These are phyloP conservation scores for Prunus armeniaca DNA, from an alignment of 306 rosid genomes.

Conservation along the genomic window DNA sequence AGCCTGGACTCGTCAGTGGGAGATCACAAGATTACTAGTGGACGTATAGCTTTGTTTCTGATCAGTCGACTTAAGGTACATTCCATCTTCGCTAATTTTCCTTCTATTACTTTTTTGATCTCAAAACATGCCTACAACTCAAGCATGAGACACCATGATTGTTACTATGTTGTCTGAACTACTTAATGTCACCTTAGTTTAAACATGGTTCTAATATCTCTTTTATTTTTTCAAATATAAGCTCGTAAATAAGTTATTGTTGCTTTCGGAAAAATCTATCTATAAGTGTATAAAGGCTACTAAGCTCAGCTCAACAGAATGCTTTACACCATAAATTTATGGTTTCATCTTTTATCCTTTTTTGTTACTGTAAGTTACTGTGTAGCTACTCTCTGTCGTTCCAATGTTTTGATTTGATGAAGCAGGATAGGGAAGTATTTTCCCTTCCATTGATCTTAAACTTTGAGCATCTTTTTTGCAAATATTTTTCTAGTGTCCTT, in stretches of 20 bases:
- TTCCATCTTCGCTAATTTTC: slow-evolving; percentile 2
- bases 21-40: slow-evolving; percentile 76
- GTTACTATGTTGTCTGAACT: not conserved
- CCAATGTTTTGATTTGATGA: not conserved
- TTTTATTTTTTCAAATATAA: not conserved
- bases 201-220: not conserved
- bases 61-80: slow-evolving; percentile 79
- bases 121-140: not conserved
- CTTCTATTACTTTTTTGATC: not conserved
- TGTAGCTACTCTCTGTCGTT: not conserved
- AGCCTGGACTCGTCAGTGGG: slow-evolving; percentile 78
- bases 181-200: not conserved
- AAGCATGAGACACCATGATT: not conserved
- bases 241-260: not conserved
- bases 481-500: not conserved
- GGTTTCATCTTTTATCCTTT: not conserved
- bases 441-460: not conserved
- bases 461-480: not conserved
- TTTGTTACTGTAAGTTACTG: not conserved
- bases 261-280: not conserved
- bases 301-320: not conserved
- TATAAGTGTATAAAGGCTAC: not conserved
- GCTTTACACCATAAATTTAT: not conserved
- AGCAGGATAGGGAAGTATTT: not conserved
- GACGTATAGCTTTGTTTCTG: slow-evolving; percentile 60